Evolutionary conservation across 2,329 filamentous ascomycete species (phyloP), one percentile per base, ranked within the genome.

Genomic region (Ophiostoma himal-ulmi): DNA sequence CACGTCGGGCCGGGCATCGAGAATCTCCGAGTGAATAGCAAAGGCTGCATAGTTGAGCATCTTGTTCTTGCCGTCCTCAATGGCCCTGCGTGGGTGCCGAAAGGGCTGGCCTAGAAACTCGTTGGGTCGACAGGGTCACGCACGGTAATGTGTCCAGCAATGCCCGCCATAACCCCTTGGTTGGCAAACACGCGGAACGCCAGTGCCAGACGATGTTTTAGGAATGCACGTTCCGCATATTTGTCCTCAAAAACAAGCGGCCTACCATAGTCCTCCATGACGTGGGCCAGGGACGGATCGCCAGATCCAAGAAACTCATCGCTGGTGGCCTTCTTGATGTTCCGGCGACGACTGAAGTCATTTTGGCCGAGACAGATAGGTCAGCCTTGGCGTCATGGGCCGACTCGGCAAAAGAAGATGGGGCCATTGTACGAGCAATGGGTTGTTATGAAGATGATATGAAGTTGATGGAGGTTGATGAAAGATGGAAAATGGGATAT

Each of bases 21-120:
- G 82, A 20, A 89, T 79, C 5, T 84, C 85, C 14, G 80, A 81
- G 76, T 89, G 87, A 70, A 89, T 89, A 69, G 85, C 75, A 73
- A 88, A 88, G 0, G 85, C 86, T 0, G 86, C 86, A 1, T 83
- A 82, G 74, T 88, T 89, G 22, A 85, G 83, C 37, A 70, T 62
- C 1, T 76, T 79, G 73, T 87, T 86, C 20, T 22, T 22, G 62
- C 62, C 62, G 1, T 67, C 86, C 30, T 84, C 85, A 1, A 88
- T 80, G 0, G 84, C 82, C 3, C 84, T 82, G 13, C 86, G 76
- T 89, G 86, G 57, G 80, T 80, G 11, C 83, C 84, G 0, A 88
- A 79, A 0, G 86, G 86, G 75, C 89, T 89, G 68, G 86, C 88
- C 86, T 87, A 89, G 77, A 88, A 88, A 1, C 80, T 81, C 72